Evolutionary conservation across 176 grass and related monocot genomes (phyloP).

Genomic region (Dendrocalamus sinicus): DNA sequence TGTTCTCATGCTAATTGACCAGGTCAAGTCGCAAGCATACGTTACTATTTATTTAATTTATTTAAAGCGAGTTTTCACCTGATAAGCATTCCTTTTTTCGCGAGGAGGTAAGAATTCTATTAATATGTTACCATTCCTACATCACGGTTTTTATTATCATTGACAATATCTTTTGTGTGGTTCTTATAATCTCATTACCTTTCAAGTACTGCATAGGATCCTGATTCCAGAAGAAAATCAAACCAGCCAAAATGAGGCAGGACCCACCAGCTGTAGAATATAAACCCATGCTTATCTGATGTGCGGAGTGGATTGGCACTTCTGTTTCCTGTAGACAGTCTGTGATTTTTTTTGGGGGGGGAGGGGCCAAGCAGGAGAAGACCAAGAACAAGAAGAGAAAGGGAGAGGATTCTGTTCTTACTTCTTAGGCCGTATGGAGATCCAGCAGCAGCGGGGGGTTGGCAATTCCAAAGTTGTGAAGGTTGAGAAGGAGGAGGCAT

Average conservation of each 20-base stretch:
- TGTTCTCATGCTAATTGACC: not conserved
- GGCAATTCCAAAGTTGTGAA: slow-evolving; percentile 68
- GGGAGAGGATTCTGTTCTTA: slow-evolving; percentile 14
- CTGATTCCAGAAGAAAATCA: slow-evolving; percentile 13
- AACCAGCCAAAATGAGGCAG: slow-evolving; percentile 23
- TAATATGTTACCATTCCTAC: not conserved
- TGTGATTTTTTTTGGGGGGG: slow-evolving; percentile 17
- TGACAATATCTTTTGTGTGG: slow-evolving; percentile 4
- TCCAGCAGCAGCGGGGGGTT: slow-evolving; percentile 47
- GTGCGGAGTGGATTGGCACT: slow-evolving; percentile 28
- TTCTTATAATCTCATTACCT: not conserved
- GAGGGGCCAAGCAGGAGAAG: not conserved
- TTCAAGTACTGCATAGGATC: slow-evolving; percentile 19
- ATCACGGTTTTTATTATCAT: not conserved
- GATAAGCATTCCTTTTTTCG: not conserved
- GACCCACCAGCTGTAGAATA: slow-evolving; percentile 48
- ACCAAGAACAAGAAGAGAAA: slow-evolving; percentile 24
- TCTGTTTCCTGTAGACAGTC: slow-evolving; percentile 20
- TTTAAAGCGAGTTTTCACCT: not conserved
- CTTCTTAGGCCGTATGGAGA: slow-evolving; percentile 48
- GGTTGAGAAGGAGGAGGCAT: slow-evolving; percentile 76
- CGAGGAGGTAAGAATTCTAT: not conserved
- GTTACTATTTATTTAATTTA: not conserved
- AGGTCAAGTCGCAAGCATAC: not conserved
- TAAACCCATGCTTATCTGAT: slow-evolving; percentile 49